Evolutionary conservation across 1,284 basidiomycete genomes (phyloP), one percentile per base, ranked within the genome.

Genomic region (Puccinia brachypodii): DNA sequence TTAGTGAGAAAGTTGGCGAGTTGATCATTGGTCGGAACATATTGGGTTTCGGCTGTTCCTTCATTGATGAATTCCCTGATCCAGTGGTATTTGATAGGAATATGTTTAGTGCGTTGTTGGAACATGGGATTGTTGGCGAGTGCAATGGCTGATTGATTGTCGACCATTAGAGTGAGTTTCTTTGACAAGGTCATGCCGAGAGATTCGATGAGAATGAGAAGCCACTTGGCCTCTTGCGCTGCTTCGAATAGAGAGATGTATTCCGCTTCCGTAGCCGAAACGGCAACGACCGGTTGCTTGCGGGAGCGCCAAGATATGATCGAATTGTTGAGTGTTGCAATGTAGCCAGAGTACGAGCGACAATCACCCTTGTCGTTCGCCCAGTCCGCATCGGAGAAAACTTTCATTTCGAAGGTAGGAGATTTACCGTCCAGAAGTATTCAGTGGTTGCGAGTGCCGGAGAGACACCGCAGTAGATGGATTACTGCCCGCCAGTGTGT

Each of bases 1-100:
- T 83, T 83, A 25, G 82, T 83, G 56, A 83, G 47, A n/a, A 83
- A 62, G 42, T 83, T 79, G 16, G 83, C 83, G 7, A 50, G 75
- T 44, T 80, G 68, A 64, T 82, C 68, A 19, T 19, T 25, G 9
- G 72, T 81, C 25, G 68, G 40, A 28, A 72, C 64, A 60, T 83
- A 69, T 7, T 28, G 22, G 36, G 83, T 38, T 19, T 64, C 62
- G 33, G 83, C 50, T 36, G 50, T 7, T 40, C 69, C 72, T 25
- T 74, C 40, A 33, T 60, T 42, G 28, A 82, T 25, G 19, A 66
- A 33, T 64, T 83, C 79, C 31, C 83, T 71, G 22, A 69, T 71
- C 50, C 74, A 83, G 38, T 83, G 75, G 64, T 72, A 82, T 7
- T 71, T 60, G 68, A 83, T 40, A n/a, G 82, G 56, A 28, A 83